Evolutionary conservation across 148 eudicot genomes (phyloP).

Genomic region (Nepenthes mirabilis): DNA sequence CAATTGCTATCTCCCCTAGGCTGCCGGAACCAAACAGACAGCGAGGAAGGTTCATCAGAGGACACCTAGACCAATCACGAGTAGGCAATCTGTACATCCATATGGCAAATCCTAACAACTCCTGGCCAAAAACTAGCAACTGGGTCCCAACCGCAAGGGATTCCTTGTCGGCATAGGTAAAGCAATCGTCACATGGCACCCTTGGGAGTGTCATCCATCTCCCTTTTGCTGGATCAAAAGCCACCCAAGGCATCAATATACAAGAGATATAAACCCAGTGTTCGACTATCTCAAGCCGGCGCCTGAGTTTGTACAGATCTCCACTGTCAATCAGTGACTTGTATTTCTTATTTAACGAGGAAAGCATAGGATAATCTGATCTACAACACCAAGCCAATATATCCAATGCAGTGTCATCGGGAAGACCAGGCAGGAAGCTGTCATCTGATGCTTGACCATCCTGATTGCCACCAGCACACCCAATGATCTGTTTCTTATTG

Average conservation of each 20-base stretch:
- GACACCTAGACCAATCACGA: conserved; percentile 64
- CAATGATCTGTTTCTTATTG: too few species aligned
- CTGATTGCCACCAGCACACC: too few species aligned
- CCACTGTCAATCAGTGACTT: conserved; percentile 49
- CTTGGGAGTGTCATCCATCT: conserved; percentile 75
- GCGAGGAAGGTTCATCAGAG: conserved; percentile 65
- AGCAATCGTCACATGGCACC: conserved; percentile 59
- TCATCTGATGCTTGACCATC: too few species aligned
- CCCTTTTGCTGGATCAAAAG: conserved; percentile 63
- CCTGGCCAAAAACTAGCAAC: conserved; percentile 79
- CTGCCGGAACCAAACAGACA: conserved; percentile 91
- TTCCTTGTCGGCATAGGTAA: conserved; percentile 67
- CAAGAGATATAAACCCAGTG: conserved; percentile 92
- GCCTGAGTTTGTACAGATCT: conserved; percentile 55
- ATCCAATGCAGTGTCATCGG: conserved; percentile 39
- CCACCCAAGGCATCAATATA: conserved; percentile 80
- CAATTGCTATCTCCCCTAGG: conserved; percentile 60
- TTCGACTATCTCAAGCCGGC: conserved; percentile 43
- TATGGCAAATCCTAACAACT: conserved; percentile 39
- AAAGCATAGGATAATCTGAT: conserved; percentile 53
- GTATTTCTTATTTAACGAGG: conserved; percentile 52
- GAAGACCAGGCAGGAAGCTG: conserved; percentile 16
- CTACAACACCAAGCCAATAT: conserved; percentile 36
- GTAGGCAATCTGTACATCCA: conserved; percentile 57
- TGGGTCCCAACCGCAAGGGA: conserved; percentile 88